phyloP scores from a whole-genome alignment of 2,329 filamentous ascomycete species.

The Berkeleyomyces basicola region DNA sequence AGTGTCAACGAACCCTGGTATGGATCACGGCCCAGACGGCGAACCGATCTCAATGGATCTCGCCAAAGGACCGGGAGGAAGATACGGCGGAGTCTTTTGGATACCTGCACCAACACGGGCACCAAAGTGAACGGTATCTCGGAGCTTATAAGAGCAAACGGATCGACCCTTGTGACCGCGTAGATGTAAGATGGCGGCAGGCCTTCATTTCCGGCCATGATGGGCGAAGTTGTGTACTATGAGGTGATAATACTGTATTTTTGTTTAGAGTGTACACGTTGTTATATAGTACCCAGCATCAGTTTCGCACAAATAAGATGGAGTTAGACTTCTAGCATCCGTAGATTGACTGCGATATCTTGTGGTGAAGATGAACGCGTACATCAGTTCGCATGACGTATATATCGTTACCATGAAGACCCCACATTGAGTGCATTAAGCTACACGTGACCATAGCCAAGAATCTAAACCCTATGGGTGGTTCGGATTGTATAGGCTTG shows the following conservation, averaged over 20 bases:
- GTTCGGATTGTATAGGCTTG: too few relatives aligned
- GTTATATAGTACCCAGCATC: not conserved
- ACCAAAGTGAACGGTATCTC: slow-evolving; percentile 28
- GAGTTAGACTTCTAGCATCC: too few relatives aligned
- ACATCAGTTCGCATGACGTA: too few relatives aligned
- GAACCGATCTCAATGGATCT: slow-evolving; percentile 28
- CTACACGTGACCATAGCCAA: too few relatives aligned
- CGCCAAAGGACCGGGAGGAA: slow-evolving; percentile 39
- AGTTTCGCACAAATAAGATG: not conserved
- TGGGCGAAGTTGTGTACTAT: not conserved
- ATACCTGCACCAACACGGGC: slow-evolving; percentile 32
- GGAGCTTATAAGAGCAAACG: slow-evolving; percentile 31
- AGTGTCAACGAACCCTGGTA: slow-evolving; percentile 24
- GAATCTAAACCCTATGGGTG: too few relatives aligned
- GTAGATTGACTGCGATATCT: too few relatives aligned
- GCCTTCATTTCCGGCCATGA: not conserved
- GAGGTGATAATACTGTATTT: not conserved
- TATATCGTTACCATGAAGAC: too few relatives aligned
- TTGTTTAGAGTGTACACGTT: not conserved
- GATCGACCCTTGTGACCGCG: slow-evolving; percentile 30
- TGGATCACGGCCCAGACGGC: slow-evolving; percentile 26
- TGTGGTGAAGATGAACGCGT: too few relatives aligned
- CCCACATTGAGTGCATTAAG: too few relatives aligned
- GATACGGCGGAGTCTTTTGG: slow-evolving; percentile 27
- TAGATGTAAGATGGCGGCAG: slow-evolving; percentile 37